phyloP scores from a whole-genome alignment of 2,329 filamentous ascomycete genomes.

The Blastomyces parvus region DNA sequence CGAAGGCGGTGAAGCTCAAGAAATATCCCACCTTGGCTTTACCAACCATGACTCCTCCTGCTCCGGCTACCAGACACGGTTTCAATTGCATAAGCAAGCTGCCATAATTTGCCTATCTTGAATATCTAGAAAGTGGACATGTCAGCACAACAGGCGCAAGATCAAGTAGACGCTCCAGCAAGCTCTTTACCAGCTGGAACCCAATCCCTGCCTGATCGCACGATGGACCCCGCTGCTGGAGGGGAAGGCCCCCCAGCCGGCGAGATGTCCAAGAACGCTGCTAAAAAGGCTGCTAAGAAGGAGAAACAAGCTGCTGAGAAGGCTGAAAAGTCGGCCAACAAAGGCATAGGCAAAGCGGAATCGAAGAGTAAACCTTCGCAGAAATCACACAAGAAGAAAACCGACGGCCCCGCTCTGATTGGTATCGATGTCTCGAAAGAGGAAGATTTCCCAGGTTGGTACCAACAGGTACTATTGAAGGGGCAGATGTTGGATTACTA shows the following conservation, averaged over 20 bases:
- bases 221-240: slow-evolving; percentile 31
- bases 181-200: slow-evolving; percentile 23
- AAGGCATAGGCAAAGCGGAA: slow-evolving; percentile 36
- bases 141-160: not conserved
- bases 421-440: slow-evolving; percentile 81
- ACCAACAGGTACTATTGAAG: slow-evolving; percentile 95
- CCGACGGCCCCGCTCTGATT: slow-evolving; percentile 58
- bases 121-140: not conserved
- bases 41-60: slow-evolving; percentile 8
- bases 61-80: not conserved
- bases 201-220: slow-evolving; percentile 33
- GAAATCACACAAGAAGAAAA: slow-evolving; percentile 45
- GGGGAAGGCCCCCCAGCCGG: slow-evolving; percentile 20
- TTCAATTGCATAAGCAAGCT: not conserved
- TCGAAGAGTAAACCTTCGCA: slow-evolving; percentile 39
- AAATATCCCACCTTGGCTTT: not conserved
- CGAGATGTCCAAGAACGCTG: slow-evolving; percentile 34
- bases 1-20: slow-evolving; percentile 29
- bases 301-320: slow-evolving; percentile 37
- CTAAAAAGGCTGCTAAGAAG: slow-evolving; percentile 43
- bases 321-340: slow-evolving; percentile 29
- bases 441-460: slow-evolving; percentile 88
- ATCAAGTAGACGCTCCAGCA: slow-evolving; percentile 2
- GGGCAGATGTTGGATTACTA: slow-evolving; percentile 98
- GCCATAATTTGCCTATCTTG: not conserved